A percentile compares a stretch with the other conserved stretches of the same genome.
Evolutionary conservation across 257 asterid genomes (phyloP).

Genomic region (Plectranthus barbatus): DNA sequence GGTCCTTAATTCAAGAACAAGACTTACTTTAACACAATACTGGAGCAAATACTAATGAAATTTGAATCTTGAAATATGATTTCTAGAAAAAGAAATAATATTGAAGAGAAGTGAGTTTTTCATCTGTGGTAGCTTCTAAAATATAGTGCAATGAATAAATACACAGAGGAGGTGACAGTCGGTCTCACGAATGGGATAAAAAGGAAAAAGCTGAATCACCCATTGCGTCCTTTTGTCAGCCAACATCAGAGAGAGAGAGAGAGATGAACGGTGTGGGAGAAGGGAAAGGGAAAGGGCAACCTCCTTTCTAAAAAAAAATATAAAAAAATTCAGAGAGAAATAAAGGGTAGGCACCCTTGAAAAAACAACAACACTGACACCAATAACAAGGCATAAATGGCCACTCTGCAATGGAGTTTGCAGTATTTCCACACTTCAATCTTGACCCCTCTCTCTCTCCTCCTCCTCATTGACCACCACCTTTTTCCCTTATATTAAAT

Average conservation of each 20-base stretch:
- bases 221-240: constrained; percentile 16
- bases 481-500: too few relatives aligned
- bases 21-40: too few relatives aligned
- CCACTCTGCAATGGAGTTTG: constrained; percentile 35
- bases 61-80: too few relatives aligned
- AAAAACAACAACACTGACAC: constrained; percentile 19
- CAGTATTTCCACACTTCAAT: constrained; percentile 18
- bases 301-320: neutral
- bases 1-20: too few relatives aligned
- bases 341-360: constrained; percentile 19
- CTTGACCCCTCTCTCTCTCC: constrained; percentile 31
- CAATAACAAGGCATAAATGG: constrained; percentile 45
- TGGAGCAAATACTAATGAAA: too few relatives aligned
- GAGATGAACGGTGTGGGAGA: neutral
- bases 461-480: constrained; percentile 46
- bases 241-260: neutral
- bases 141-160: neutral
- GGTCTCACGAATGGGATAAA: constrained; percentile 22
- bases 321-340: neutral
- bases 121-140: constrained; percentile 2
- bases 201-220: constrained; percentile 22
- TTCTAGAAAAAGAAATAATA: neutral
- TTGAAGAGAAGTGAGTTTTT: too few relatives aligned
- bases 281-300: neutral
- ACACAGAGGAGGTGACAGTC: constrained; percentile 1